phyloP scores from a whole-genome alignment of 768 basidiomycete species.

The Pleurotus giganteus region DNA sequence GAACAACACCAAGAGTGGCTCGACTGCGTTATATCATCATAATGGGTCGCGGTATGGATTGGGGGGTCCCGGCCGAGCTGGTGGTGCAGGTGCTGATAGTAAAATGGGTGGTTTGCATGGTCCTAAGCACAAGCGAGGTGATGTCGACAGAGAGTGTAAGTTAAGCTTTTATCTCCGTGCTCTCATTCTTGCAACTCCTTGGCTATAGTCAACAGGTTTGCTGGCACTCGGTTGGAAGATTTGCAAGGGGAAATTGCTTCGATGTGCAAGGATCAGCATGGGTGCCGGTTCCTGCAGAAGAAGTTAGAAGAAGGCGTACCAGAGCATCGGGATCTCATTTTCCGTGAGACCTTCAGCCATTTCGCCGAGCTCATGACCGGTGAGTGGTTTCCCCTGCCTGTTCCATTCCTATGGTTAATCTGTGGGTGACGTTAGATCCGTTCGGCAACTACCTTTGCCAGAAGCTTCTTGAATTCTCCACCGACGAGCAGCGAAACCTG shows the following conservation, averaged over 20 bases:
- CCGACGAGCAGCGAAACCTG: slow-evolving; percentile 94
- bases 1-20: slow-evolving; percentile 48
- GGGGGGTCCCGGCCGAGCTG: slow-evolving; percentile 52
- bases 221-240: slow-evolving; percentile 94
- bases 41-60: slow-evolving; percentile 76
- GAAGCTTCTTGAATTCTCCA: slow-evolving; percentile 94
- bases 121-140: slow-evolving; percentile 92
- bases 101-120: slow-evolving; percentile 92
- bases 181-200: slow-evolving; percentile 7
- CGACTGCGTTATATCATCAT: slow-evolving; percentile 77
- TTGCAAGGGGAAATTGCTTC: slow-evolving; percentile 91
- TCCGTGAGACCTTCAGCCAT: slow-evolving; percentile 95
- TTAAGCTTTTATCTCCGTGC: slow-evolving; percentile 5
- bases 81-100: slow-evolving; percentile 49
- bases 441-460: slow-evolving; percentile 99
- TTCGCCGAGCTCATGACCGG: slow-evolving; percentile 99
- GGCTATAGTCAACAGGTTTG: slow-evolving; percentile 86
- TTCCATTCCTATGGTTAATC: slow-evolving; percentile 8
- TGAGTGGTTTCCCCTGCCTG: slow-evolving; percentile 27
- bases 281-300: slow-evolving; percentile 97
- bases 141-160: slow-evolving; percentile 84
- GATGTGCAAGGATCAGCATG: slow-evolving; percentile 98
- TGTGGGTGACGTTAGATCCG: slow-evolving; percentile 58
- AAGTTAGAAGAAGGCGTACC: slow-evolving; percentile 95
- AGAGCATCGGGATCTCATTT: slow-evolving; percentile 99